Evolutionary conservation across 2,329 filamentous ascomycete species (phyloP), one percentile per base, ranked within the genome.

Genomic region (Microdochium bolleyi): DNA sequence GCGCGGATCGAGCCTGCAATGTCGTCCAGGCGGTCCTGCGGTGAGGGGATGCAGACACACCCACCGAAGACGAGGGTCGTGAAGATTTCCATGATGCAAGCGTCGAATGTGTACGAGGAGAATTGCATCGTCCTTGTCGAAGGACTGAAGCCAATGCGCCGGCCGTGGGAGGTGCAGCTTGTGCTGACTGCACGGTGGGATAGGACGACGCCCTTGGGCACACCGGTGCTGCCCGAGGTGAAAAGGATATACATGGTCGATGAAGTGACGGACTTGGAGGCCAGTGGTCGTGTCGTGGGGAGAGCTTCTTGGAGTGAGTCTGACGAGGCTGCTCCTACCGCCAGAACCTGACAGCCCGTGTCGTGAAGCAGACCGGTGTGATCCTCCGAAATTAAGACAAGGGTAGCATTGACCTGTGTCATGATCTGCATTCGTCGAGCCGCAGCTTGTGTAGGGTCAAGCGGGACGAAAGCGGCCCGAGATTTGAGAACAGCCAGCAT

Each of bases 31-130:
- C 75, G 69, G 21, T 74, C 70, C 48, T 72, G 61, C 58, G 73
- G 63, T 55, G 69, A 72, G 1, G 74, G 74, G 13, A 78, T 70
- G 57, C 75, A 77, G 7, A 78, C 64, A 24, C 70, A 73, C 19
- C 73, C 75, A 49, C 76, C 75, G 21, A 68, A 61, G 62, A 63
- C 63, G 30, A 67, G 62, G 21, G 67, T 70, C 52, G 57, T 67
- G 55, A 70, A 68, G 41, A 66, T 64, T 54, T 67, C 73, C 60
- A 65, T 61, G 22, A 76, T 62, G 30, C 67, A 70, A 21, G 70
- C 69, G 58, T 76, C 73, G 52, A 76, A 75, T 0, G 68, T 73
- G 52, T 72, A 73, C 1, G 69, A 65, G 1, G 71, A 67, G 51
- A 73, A 74, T 49, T 77, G 72, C 9, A 72, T 57, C 2, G 65